Conservation (phyloP, 148 eudicot species). For the Camellia lanceoleosa region DNA sequence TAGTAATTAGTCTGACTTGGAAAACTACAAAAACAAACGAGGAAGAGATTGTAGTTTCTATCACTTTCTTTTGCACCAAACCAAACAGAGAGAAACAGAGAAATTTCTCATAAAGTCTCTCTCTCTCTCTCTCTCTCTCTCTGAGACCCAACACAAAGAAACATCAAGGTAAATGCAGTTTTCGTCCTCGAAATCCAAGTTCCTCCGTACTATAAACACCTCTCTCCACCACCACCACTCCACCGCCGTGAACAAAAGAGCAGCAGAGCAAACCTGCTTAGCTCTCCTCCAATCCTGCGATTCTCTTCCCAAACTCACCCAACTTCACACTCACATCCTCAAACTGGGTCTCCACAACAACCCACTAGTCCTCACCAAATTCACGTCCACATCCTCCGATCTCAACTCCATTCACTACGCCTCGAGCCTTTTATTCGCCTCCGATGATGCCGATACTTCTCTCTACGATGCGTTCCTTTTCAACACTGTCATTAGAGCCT, state of each 20-base stretch:
- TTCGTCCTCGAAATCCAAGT: not conserved
- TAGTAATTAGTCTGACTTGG: not conserved
- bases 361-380: constrained; percentile 61
- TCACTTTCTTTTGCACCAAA: too few species aligned
- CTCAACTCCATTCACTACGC: constrained; percentile 44
- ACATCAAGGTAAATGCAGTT: constrained; percentile 1
- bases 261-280: constrained; percentile 45
- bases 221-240: not conserved
- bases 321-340: constrained; percentile 48
- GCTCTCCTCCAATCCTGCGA: constrained; percentile 49
- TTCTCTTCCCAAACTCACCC: constrained; percentile 37
- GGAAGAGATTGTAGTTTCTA: too few species aligned
- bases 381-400: constrained; percentile 45
- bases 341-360: constrained; percentile 57
- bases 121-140: not conserved
- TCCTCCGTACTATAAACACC: constrained; percentile 9
- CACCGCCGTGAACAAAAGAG: constrained; percentile 25
- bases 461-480: constrained; percentile 55
- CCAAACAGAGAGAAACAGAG: too few species aligned
- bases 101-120: not conserved
- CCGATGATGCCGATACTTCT: constrained; percentile 25
- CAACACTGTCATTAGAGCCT: constrained; percentile 55
- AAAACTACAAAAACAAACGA: too few species aligned
- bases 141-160: too few species aligned
- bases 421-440: constrained; percentile 37